These are phyloP conservation scores for Gossypium longicalyx DNA, from an alignment of 345 rosid genomes.

Conservation along the genomic window DNA sequence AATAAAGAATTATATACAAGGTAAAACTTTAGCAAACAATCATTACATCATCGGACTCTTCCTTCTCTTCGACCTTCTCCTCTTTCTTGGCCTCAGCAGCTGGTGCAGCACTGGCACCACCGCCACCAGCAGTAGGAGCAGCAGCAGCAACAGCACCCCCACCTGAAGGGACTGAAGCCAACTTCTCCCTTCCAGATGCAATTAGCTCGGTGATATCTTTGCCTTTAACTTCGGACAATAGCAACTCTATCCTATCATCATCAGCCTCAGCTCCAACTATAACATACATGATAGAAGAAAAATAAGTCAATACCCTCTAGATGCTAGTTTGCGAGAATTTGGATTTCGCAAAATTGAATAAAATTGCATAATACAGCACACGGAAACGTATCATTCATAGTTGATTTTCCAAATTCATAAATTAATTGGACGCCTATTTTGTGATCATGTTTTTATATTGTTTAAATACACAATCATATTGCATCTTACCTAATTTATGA, in stretches of 20 bases:
- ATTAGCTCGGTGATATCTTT: slow-evolving; percentile 64
- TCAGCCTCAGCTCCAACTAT: slow-evolving; percentile 65
- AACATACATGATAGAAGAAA: neutral
- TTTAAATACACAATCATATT: no score
- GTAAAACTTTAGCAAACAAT: neutral
- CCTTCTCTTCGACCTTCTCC: slow-evolving; percentile 72
- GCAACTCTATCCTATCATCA: slow-evolving; percentile 53
- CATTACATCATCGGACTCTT: slow-evolving; percentile 69
- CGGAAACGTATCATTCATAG: neutral
- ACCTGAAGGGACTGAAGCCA: slow-evolving; percentile 70
- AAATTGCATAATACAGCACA: neutral
- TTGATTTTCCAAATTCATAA: no score
- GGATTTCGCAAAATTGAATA: neutral
- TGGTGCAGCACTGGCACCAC: slow-evolving; percentile 38
- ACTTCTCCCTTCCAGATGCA: slow-evolving; percentile 69
- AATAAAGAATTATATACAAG: neutral
- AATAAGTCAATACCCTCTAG: neutral
- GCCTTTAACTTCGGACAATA: slow-evolving; percentile 48
- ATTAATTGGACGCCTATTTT: no score
- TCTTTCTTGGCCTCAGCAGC: slow-evolving; percentile 65
- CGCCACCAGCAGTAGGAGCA: slow-evolving; percentile 38
- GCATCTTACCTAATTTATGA: neutral
- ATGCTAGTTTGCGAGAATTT: neutral
- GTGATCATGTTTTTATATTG: no score
- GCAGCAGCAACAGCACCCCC: slow-evolving; percentile 47